These are phyloP conservation scores for Paspalum vaginatum DNA, from an alignment of 176 grass and related monocot species.

Conservation along the genomic window DNA sequence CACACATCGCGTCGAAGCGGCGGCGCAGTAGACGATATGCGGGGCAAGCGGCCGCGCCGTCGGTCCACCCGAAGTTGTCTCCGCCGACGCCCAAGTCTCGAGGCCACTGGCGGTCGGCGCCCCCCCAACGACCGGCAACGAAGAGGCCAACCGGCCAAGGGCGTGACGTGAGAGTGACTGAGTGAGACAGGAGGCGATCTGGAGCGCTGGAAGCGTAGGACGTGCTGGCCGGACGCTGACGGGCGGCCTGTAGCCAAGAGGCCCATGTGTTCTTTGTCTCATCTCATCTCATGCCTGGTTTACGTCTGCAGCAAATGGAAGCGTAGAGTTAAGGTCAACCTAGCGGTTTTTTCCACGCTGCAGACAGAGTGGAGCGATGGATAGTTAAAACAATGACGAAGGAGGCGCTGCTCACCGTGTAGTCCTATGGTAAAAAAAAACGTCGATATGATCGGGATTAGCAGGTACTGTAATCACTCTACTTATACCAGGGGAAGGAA, in stretches of 20 bases:
- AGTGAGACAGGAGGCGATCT: not conserved
- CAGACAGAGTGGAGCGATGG: no score
- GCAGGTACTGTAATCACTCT: not conserved
- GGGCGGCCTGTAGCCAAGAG: not conserved
- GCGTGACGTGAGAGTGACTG: no score
- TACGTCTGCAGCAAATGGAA: not conserved
- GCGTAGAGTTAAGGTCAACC: no score
- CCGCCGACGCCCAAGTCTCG: no score
- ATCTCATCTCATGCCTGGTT: not conserved
- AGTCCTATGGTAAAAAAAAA: no score
- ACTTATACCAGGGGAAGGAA: not conserved
- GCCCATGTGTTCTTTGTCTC: not conserved
- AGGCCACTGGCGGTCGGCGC: no score
- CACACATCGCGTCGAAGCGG: not conserved
- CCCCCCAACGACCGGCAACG: no score
- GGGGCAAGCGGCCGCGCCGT: not conserved
- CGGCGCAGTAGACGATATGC: not conserved
- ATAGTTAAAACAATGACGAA: no score
- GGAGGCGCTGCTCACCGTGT: no score
- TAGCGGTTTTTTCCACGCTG: no score
- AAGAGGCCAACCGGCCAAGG: not conserved
- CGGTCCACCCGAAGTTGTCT: not conserved
- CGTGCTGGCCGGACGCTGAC: not conserved
- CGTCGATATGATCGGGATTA: not conserved
- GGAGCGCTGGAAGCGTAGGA: not conserved